These are phyloP conservation scores for Leptographium radiaticola DNA, from an alignment of 2,329 filamentous ascomycete genomes.

Conservation along the genomic window DNA sequence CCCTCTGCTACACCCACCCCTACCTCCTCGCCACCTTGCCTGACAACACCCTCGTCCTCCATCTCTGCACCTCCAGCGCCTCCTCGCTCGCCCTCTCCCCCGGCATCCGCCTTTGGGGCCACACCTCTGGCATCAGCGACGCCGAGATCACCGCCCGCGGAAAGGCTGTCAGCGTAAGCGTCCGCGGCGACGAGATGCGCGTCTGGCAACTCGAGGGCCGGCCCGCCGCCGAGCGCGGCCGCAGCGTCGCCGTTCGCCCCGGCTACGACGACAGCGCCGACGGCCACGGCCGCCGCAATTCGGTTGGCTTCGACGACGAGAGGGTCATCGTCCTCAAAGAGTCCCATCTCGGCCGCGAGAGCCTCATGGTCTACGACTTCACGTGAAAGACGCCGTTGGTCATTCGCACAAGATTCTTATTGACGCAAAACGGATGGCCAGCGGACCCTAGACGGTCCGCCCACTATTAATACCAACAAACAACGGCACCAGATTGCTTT, in stretches of 20 bases:
- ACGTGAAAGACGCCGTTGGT: conserved; percentile 30
- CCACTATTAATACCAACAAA: no score
- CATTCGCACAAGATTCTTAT: no score
- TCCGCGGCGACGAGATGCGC: conserved; percentile 63
- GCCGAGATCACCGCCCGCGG: conserved; percentile 74
- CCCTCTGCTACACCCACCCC: conserved; percentile 62
- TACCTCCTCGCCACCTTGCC: conserved; percentile 74
- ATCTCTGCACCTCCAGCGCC: conserved; percentile 64
- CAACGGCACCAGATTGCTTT: no score
- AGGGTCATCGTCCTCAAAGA: conserved; percentile 80
- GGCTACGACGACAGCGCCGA: conserved; percentile 7
- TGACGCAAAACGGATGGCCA: no score
- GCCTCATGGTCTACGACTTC: conserved; percentile 79
- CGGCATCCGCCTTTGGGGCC: conserved; percentile 73
- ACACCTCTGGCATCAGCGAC: conserved; percentile 78
- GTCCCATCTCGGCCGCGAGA: conserved; percentile 51
- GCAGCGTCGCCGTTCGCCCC: conserved; percentile 38
- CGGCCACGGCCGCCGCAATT: conserved; percentile 40
- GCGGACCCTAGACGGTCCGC: no score
- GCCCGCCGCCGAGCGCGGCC: conserved; percentile 18
- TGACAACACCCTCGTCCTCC: conserved; percentile 77
- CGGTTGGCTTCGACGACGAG: conserved; percentile 83
- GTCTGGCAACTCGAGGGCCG: conserved; percentile 78
- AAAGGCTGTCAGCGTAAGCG: conserved; percentile 81
- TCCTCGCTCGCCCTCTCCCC: conserved; percentile 54